Base-by-base conservation (phyloP, 1,284 basidiomycete species). In the Tremellales sp. region DNA sequence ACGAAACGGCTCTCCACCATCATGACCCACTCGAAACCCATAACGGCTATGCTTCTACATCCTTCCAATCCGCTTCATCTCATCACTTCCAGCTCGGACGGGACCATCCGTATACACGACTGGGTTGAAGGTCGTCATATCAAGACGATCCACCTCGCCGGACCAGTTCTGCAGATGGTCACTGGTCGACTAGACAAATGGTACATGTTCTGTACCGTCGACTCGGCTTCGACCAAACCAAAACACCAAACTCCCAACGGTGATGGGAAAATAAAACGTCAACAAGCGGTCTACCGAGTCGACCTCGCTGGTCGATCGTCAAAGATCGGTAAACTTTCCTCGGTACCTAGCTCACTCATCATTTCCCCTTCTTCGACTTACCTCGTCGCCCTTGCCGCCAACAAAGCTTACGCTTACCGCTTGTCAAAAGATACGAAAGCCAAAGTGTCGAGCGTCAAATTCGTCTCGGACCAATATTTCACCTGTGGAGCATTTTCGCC, bases 401-500 rank as follows among this genome's bases (percentile, higher is more conserved):
- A 84, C 72, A 93, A 89, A 65, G 85, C 85, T 12, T 89, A 93
- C 68, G 84, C 94, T 37, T 86, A 71, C 79, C 51, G 86, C n/a
- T 54, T 87, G 3, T 52, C 50, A 40, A 52, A 53, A 49, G 44
- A 49, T 13, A 4, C 40, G 15, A 52, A 48, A 10, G 60, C 58
- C 52, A 58, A 61, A 44, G 56, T 61, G 2, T 71, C 70, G 6
- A 89, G 91, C 67, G 87, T 84, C 45, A 91, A 92, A 74, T 92
- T 89, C 61, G 83, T 90, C 22, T 70, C 75, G 0, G 72, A 75
- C 46, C 61, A 70, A 46, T 19, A 47, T 15, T 78, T 97, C 54
- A 93, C 87, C 1, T 89, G 88, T 65, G 78, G 97, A 40, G 83
- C 87, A 3, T 88, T 90, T 65, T 91, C 96, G 67, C 94, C 94